These are phyloP conservation scores for Colletotrichum plurivorum DNA, from an alignment of 2,329 filamentous ascomycete genomes.

Conservation along the genomic window DNA sequence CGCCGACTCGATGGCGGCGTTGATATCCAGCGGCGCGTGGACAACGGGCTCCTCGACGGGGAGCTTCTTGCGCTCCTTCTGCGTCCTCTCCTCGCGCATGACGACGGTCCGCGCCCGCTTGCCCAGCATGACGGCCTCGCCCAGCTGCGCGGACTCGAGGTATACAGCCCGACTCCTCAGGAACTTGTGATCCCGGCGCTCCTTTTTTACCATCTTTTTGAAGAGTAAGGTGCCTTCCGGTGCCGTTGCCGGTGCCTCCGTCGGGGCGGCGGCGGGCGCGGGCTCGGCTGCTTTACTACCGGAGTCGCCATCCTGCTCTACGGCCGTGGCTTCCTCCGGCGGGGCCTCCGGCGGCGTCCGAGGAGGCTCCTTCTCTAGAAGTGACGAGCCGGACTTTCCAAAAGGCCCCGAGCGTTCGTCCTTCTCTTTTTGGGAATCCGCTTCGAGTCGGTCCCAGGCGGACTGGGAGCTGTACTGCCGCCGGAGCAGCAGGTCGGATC, in stretches of 20 bases:
- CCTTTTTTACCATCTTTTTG: background rate
- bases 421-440: background rate
- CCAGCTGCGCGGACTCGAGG: slow-evolving; percentile 43
- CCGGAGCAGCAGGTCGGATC: slow-evolving; percentile 16
- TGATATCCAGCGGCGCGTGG: slow-evolving; percentile 46
- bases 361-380: too few relatives aligned
- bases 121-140: slow-evolving; percentile 51
- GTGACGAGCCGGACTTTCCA: too few relatives aligned
- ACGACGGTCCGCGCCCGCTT: slow-evolving; percentile 62
- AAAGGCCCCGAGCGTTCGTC: too few relatives aligned
- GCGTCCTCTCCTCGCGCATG: slow-evolving; percentile 53
- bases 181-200: slow-evolving; percentile 12
- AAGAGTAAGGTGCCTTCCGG: background rate
- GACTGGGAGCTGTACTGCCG: slow-evolving; percentile 31
- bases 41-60: slow-evolving; percentile 13
- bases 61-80: slow-evolving; percentile 27
- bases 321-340: too few relatives aligned
- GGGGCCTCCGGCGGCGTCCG: too few relatives aligned
- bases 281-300: background rate
- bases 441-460: slow-evolving; percentile 31
- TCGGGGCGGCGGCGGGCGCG: background rate
- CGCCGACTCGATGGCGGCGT: slow-evolving; percentile 49
- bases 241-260: background rate
- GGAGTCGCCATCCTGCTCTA: too few relatives aligned
- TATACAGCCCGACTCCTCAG: slow-evolving; percentile 21